phyloP scores from a whole-genome alignment of 2,329 filamentous ascomycete genomes.

The Stenocarpella maydis region DNA sequence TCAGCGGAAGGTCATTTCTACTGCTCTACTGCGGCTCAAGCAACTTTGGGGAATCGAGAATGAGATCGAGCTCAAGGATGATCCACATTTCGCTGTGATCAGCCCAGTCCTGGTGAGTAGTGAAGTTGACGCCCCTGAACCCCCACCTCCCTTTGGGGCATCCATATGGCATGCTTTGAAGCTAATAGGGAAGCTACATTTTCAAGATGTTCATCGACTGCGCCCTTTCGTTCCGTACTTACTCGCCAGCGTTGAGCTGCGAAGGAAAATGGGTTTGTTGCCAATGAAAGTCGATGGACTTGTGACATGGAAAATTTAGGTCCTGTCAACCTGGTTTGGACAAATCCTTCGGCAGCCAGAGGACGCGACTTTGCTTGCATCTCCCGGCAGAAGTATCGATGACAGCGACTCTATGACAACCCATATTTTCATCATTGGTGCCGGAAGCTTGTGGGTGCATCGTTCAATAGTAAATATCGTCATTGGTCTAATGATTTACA shows the following conservation, averaged over 20 bases:
- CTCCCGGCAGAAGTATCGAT: slow-evolving; percentile 36
- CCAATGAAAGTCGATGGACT: slow-evolving; percentile 27
- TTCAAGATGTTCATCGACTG: slow-evolving; percentile 44
- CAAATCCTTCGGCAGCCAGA: slow-evolving; percentile 41
- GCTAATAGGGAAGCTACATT: not conserved
- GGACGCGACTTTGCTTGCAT: slow-evolving; percentile 40
- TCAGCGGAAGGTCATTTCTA: slow-evolving; percentile 35
- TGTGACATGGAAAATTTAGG: slow-evolving; percentile 46
- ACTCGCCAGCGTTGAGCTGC: slow-evolving; percentile 42
- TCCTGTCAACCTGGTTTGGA: slow-evolving; percentile 42
- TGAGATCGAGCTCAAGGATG: not conserved
- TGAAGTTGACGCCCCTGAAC: slow-evolving; percentile 17
- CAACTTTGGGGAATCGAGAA: not conserved
- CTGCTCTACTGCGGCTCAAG: not conserved
- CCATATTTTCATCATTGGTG: slow-evolving; percentile 45
- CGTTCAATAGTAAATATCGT: slow-evolving; percentile 37
- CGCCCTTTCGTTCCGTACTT: slow-evolving; percentile 44
- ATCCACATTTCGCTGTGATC: slow-evolving; percentile 13
- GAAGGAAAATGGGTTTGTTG: slow-evolving; percentile 43
- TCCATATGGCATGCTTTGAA: no score
- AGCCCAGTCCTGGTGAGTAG: slow-evolving; percentile 11
- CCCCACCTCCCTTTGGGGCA: no score
- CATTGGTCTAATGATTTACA: slow-evolving; percentile 34
- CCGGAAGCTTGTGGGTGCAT: slow-evolving; percentile 43
- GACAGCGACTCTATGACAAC: slow-evolving; percentile 38